Evolutionary conservation across 2,329 filamentous ascomycete genomes (phyloP).

Genomic region (Aspergillus ruber): DNA sequence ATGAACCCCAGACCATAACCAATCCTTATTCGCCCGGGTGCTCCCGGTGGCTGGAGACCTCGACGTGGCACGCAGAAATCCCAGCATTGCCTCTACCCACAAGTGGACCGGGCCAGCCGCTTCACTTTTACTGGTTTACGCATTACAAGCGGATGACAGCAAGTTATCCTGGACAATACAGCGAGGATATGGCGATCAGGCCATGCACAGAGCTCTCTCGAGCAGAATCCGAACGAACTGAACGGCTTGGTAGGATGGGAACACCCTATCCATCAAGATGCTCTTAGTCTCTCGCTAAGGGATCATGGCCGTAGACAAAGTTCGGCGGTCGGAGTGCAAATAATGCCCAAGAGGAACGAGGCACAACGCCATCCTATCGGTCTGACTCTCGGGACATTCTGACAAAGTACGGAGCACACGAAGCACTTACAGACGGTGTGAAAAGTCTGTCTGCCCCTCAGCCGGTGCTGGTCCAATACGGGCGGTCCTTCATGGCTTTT

Average conservation of each 20-base stretch:
- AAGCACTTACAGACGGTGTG: not conserved
- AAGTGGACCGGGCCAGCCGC: constrained; percentile 14
- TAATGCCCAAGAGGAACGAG: too few relatives aligned
- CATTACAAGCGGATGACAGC: not conserved
- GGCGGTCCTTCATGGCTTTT: too few relatives aligned
- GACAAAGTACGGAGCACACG: too few relatives aligned
- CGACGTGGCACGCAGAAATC: constrained; percentile 20
- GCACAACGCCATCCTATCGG: too few relatives aligned
- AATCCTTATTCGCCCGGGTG: not conserved
- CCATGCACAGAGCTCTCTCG: not conserved
- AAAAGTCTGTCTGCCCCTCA: not conserved
- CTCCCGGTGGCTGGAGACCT: constrained; percentile 4
- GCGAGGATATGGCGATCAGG: not conserved
- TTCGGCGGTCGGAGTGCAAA: too few relatives aligned
- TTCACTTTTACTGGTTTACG: constrained; percentile 9
- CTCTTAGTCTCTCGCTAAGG: not conserved
- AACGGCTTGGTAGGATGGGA: not conserved
- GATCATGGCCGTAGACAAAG: too few relatives aligned
- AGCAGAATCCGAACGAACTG: not conserved
- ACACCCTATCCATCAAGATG: not conserved
- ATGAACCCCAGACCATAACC: not conserved
- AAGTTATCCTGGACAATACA: not conserved
- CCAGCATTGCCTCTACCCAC: not conserved
- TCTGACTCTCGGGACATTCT: too few relatives aligned
- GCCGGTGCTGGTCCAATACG: not conserved